These are phyloP conservation scores for Candida maltosa DNA, from an alignment of 805 yeast species.

Conservation along the genomic window DNA sequence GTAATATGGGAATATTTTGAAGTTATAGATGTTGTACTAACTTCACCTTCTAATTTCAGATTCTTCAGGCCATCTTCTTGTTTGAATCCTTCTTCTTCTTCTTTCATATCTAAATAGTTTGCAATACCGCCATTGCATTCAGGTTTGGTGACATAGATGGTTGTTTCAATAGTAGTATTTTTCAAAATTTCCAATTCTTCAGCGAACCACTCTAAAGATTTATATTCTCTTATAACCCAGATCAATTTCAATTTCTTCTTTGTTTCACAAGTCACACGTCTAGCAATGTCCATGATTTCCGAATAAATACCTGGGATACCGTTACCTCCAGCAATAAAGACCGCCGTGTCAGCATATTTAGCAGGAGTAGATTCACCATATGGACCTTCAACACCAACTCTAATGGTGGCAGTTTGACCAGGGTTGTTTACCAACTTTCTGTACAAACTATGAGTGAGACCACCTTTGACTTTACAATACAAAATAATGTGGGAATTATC, in stretches of 20 bases:
- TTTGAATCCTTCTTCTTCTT: conserved; percentile 6
- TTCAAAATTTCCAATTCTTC: conserved; percentile 33
- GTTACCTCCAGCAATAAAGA: conserved; percentile 70
- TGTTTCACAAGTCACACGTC: conserved; percentile 14
- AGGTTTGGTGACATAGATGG: conserved; percentile 30
- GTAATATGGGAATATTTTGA: conserved; percentile 27
- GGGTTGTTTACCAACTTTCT: conserved; percentile 23
- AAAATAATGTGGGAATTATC: conserved; percentile 20
- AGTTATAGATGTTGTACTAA: conserved; percentile 9
- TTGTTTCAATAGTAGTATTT: conserved; percentile 21
- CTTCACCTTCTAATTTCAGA: conserved; percentile 2
- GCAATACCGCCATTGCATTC: too few species aligned
- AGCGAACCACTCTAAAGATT: conserved; percentile 46
- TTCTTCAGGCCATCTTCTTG: conserved; percentile 4
- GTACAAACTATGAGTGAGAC: conserved; percentile 31
- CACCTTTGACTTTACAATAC: conserved; percentile 35
- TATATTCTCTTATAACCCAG: conserved; percentile 61
- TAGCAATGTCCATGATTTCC: conserved; percentile 30
- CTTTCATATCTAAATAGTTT: background rate
- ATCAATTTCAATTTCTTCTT: conserved; percentile 37
- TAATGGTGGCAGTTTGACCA: conserved; percentile 20
- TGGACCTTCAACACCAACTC: conserved; percentile 60
- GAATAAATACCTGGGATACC: conserved; percentile 62
- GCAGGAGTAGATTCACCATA: conserved; percentile 56
- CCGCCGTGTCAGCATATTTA: conserved; percentile 49